Percentiles rank a stretch among this genome's conserved stretches.
Evolutionary conservation across 352 stramenopile genomes (phyloP).

Genomic region (Phytopythium litorale): DNA sequence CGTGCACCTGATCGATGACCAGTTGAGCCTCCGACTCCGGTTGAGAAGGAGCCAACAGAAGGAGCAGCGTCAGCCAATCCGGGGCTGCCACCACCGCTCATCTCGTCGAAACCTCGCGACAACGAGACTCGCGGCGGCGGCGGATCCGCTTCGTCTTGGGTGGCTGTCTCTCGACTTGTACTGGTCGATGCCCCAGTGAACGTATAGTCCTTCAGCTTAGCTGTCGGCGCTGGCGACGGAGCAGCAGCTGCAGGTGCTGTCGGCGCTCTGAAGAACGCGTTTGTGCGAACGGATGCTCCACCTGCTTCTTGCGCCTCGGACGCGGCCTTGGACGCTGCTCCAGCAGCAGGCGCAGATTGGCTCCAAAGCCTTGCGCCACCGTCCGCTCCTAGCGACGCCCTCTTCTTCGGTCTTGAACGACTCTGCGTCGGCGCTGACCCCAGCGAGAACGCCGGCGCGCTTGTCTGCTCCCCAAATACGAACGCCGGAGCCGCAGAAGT

Average conservation of each 20-base stretch:
- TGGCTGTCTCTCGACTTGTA: not conserved
- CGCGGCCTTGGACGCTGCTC: not conserved
- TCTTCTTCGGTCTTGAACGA: not conserved
- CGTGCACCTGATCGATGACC: conserved; percentile 7
- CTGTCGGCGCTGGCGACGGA: not conserved
- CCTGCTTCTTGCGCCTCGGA: not conserved
- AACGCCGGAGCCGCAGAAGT: not conserved
- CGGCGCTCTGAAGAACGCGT: conserved; percentile 1
- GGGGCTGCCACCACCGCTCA: not conserved
- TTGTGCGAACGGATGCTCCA: not conserved
- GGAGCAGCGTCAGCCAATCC: not conserved
- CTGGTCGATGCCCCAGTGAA: conserved; percentile 12
- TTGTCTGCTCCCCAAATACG: not conserved
- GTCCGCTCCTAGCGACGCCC: not conserved
- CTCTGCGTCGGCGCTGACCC: not conserved
- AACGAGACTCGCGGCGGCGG: not conserved
- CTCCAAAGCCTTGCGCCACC: not conserved
- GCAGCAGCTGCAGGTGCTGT: conserved; percentile 7
- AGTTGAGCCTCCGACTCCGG: conserved; percentile 11
- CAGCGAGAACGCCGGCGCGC: not conserved
- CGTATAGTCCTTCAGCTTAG: conserved; percentile 15
- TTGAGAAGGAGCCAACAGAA: conserved; percentile 11
- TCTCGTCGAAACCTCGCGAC: not conserved
- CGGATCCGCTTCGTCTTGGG: not conserved
- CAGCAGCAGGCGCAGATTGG: not conserved